Conservation (phyloP, 2,329 filamentous ascomycete genomes). For the Aspergillus glaucus region DNA sequence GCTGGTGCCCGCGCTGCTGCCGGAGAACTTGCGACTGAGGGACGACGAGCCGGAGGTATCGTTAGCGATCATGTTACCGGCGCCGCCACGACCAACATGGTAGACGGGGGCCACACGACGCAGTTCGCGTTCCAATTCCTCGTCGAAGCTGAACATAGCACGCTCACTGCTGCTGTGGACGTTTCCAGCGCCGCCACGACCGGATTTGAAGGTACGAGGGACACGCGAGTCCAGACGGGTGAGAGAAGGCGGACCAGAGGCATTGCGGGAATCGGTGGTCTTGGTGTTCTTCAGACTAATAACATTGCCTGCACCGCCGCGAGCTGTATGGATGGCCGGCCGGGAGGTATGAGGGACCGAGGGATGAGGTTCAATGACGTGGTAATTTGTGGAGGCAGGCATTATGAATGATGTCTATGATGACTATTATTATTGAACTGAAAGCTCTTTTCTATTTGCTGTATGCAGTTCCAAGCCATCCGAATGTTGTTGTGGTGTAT, state of each 20-base stretch:
- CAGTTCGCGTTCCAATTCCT: conserved; percentile 56
- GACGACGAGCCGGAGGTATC: conserved; percentile 15
- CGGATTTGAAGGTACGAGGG: conserved; percentile 37
- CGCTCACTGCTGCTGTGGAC: conserved; percentile 48
- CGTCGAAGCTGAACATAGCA: conserved; percentile 61
- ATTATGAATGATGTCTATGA: conserved; percentile 4
- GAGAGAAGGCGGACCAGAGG: conserved; percentile 45
- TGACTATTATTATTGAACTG: conserved; percentile 20
- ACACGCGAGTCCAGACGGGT: conserved; percentile 43
- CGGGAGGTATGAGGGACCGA: conserved; percentile 46
- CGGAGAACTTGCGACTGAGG: conserved; percentile 32
- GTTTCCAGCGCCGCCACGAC: conserved; percentile 53
- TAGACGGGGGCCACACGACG: conserved; percentile 55
- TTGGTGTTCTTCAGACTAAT: conserved; percentile 47
- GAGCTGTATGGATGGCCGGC: conserved; percentile 47
- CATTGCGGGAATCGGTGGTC: conserved; percentile 42
- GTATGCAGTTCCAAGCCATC: conserved; percentile 1
- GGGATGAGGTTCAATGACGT: conserved; percentile 57
- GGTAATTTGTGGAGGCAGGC: conserved; percentile 37
- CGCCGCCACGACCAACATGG: conserved; percentile 58
- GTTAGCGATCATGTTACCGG: conserved; percentile 46
- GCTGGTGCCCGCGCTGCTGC: conserved; percentile 28
- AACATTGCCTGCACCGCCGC: conserved; percentile 55
- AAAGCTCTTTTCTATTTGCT: background rate
- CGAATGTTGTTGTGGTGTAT: conserved; percentile 10